Conservation (phyloP, 2,329 filamentous ascomycete species). For the Cladophialophora carrionii region DNA sequence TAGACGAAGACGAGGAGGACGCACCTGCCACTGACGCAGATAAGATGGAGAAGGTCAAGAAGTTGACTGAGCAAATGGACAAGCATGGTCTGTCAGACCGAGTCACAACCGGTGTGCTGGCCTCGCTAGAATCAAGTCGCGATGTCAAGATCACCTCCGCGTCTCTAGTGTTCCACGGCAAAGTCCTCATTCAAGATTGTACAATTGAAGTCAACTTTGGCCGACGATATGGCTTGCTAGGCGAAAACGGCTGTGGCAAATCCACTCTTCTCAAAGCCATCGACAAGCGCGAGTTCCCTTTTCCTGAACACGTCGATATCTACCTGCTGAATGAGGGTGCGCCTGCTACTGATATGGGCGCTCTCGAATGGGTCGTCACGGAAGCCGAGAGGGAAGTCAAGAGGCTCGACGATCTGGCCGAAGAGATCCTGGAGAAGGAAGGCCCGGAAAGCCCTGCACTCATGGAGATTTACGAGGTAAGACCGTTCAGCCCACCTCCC, state of each 20-base stretch:
- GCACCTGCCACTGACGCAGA: conserved; percentile 70
- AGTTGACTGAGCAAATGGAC: conserved; percentile 90
- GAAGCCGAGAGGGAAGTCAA: conserved; percentile 94
- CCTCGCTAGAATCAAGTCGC: conserved; percentile 80
- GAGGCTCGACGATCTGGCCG: conserved; percentile 82
- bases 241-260: conserved; percentile 99
- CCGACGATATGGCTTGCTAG: conserved; percentile 89
- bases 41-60: conserved; percentile 80
- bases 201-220: conserved; percentile 91
- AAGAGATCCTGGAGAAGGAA: conserved; percentile 86
- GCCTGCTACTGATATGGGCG: conserved; percentile 82
- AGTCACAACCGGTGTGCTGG: conserved; percentile 94
- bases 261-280: conserved; percentile 97
- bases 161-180: conserved; percentile 96
- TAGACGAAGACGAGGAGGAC: conserved; percentile 65
- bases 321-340: conserved; percentile 98
- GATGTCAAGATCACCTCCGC: conserved; percentile 96
- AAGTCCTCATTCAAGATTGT: conserved; percentile 90
- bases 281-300: conserved; percentile 87
- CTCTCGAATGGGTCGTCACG: conserved; percentile 93
- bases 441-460: conserved; percentile 89
- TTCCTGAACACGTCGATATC: conserved; percentile 95
- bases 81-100: conserved; percentile 94
- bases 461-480: conserved; percentile 93
- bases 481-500: conserved; percentile 42